phyloP scores from a whole-genome alignment of 495 filamentous ascomycete genomes.

The Pseudotulostoma volvatum region DNA sequence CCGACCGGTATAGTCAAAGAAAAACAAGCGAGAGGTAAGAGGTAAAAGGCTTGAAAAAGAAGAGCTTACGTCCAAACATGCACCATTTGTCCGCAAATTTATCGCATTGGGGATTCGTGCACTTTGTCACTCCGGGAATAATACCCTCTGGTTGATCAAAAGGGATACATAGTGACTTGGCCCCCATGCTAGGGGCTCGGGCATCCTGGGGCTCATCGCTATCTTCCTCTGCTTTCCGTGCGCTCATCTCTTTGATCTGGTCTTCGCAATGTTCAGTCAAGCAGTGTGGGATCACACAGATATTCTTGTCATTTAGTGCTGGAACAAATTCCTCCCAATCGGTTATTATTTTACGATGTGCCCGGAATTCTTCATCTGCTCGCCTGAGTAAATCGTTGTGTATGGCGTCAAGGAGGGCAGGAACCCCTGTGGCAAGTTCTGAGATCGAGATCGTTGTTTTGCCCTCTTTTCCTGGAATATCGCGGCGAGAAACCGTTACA shows the following conservation, averaged over 20 bases:
- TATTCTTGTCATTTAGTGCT: conserved; percentile 76
- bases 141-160: conserved; percentile 85
- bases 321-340: conserved; percentile 85
- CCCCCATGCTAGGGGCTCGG: conserved; percentile 83
- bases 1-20: no score
- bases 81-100: conserved; percentile 61
- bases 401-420: conserved; percentile 73
- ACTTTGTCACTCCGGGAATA: conserved; percentile 67
- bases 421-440: conserved; percentile 51
- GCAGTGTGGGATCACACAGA: conserved; percentile 78
- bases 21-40: no score
- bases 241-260: conserved; percentile 78
- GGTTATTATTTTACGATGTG: conserved; percentile 63
- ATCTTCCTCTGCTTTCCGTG: conserved; percentile 48
- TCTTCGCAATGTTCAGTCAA: conserved; percentile 73
- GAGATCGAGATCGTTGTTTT: conserved; percentile 57
- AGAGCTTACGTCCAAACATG: conserved; percentile 69
- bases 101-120: conserved; percentile 69
- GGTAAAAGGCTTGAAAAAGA: conserved; percentile 1
- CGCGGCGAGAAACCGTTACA: conserved; percentile 71
- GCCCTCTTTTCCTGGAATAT: conserved; percentile 50
- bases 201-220: conserved; percentile 56
- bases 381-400: conserved; percentile 72
- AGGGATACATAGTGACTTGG: conserved; percentile 93
- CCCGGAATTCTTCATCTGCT: conserved; percentile 56